Evolutionary conservation across 148 eudicot genomes (phyloP), one percentile per base, ranked within the genome.

Genomic region (Limonium bicolor): DNA sequence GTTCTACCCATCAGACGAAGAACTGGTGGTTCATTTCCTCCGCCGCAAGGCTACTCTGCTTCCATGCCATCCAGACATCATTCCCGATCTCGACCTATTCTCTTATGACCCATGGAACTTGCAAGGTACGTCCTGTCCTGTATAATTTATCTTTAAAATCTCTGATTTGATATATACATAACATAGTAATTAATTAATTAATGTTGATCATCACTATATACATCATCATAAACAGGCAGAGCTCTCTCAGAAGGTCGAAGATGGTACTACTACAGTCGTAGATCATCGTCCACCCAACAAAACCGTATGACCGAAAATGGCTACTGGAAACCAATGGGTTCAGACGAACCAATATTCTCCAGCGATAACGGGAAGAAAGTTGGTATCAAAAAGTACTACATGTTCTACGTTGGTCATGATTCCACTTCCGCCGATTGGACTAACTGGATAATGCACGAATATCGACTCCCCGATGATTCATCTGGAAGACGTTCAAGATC

Each of bases 71-170:
- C 94, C 94, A 1, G 86, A 82, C 43, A 61, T 78, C 60, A 87
- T 87, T 57, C 96, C 96, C 4, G 96, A 87, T 61, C 96, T 87
- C 46, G 82, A 76, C 40, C 76, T 82, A 34, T 51, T 55, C 24
- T 78, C 94, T 15, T 82, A 74, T 19, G 75, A 87, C 58, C 96
- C 96, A 14, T 87, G 96, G 96, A 86, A 87, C 18, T 62, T 87
- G 37, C 61, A 71, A 25, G 86, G 86, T 78, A 68, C 13, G 9
- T 34, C 22, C 27, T 0, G 20, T 6, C n/a, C 10, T 40, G 9
- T 6, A 37, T 17, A 37, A 4, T 34, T 4, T 34, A 34, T 34
- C 0, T 34, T 12, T 34, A 1, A 12, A 1, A 1, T 8, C 15
- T 34, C 2, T 23, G 24, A 10, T 43, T 43, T 19, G 12, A 19